Evolutionary conservation across 1,284 basidiomycete genomes (phyloP).

Genomic region (Austroboletus niveus): DNA sequence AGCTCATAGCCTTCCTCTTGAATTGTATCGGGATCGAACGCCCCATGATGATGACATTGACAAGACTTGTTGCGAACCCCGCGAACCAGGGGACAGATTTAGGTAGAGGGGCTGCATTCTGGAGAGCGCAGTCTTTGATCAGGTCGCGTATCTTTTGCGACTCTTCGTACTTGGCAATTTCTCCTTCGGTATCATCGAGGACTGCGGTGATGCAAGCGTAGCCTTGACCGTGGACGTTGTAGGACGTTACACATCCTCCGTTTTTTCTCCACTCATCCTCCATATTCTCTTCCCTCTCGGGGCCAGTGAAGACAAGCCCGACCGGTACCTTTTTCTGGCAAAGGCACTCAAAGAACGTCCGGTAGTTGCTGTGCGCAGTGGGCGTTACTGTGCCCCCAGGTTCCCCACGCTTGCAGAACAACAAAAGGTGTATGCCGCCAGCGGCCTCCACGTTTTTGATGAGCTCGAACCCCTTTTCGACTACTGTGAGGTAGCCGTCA

Average conservation of each 20-base stretch:
- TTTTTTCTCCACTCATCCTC: conserved; percentile 42
- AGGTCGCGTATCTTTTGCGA: conserved; percentile 25
- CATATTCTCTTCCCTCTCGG: conserved; percentile 39
- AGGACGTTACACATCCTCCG: conserved; percentile 24
- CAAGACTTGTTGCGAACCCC: conserved; percentile 16
- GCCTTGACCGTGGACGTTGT: conserved; percentile 32
- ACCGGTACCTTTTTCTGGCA: conserved; percentile 37
- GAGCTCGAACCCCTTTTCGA: conserved; percentile 36
- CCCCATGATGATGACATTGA: conserved; percentile 18
- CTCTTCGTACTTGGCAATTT: conserved; percentile 24
- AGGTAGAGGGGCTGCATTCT: conserved; percentile 12
- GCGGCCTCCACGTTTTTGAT: conserved; percentile 27
- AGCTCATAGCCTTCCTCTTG: conserved; percentile 20
- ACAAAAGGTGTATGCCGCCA: conserved; percentile 38
- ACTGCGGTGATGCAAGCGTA: conserved; percentile 42
- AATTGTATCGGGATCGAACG: conserved; percentile 9
- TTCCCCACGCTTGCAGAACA: conserved; percentile 39
- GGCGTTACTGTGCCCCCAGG: conserved; percentile 34
- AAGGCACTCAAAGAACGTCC: conserved; percentile 35
- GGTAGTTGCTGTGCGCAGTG: conserved; percentile 36
- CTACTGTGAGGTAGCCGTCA: conserved; percentile 29
- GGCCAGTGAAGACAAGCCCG: conserved; percentile 38
- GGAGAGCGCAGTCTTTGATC: conserved; percentile 16
- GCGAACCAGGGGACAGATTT: conserved; percentile 21
- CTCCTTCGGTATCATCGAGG: conserved; percentile 19